Evolutionary conservation across 768 basidiomycete species (phyloP), one percentile per base, ranked within the genome.

Genomic region (Candolleomyces eurysporus): DNA sequence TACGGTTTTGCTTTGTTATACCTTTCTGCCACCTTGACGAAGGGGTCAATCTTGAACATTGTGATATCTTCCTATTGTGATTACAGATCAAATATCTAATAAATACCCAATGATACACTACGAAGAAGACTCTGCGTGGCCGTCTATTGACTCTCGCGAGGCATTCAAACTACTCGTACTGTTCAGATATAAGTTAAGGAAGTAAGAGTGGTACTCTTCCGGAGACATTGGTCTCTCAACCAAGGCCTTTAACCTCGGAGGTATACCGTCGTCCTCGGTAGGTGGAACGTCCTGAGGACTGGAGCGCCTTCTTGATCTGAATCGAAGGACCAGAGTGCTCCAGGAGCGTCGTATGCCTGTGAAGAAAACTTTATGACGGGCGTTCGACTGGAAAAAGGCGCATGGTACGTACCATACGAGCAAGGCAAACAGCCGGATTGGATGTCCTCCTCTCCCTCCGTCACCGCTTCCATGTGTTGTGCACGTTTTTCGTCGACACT

Each of bases 131-230:
- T 26, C 26, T 26, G 26, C 26, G 26, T 26, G 36, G 6, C 8
- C 11, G 36, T 36, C 36, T 36, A 36, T 36, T 36, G 36, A 36
- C 36, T 36, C 36, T 36, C 36, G 2, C 36, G 36, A 36, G 36
- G 36, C 36, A 11, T 36, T 36, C 36, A 36, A 36, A 6, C 36
- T 36, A 36, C 3, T 36, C 36, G 36, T 36, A 36, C 36, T 36
- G 36, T 36, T 36, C 36, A 56, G 17, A 22, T 56, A 56, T 17
- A 56, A 39, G 40, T 26, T 43, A 4, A 56, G 40, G n/a, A 56
- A 56, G 22, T 56, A 56, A 19, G 31, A 19, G 40, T 56, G 54
- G 21, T 56, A 56, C 54, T 56, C 54, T 26, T 56, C 54, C 22
- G 54, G 54, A 14, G 54, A 56, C 36, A 56, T 56, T 8, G 54